Percentiles rank a stretch among this genome's conserved stretches.
These are phyloP conservation scores for Populus hybrid DNA, from an alignment of 441 rosid species.

Conservation along the genomic window DNA sequence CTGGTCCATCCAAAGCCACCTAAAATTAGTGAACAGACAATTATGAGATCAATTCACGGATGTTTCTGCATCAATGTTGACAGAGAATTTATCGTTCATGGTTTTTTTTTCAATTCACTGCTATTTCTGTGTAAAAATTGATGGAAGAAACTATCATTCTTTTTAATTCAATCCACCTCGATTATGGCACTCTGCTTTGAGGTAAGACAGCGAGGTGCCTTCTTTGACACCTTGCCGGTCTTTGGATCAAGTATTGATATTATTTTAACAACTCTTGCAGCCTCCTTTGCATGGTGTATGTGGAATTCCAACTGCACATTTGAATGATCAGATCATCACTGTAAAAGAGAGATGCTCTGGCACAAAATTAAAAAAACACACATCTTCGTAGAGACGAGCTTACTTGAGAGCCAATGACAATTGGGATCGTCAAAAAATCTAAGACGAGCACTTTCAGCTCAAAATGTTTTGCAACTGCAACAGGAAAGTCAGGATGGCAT, in stretches of 20 bases:
- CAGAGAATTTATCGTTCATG: too few species aligned
- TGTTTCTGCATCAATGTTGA: too few species aligned
- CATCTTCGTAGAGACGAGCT: neutral
- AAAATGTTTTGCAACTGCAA: slow-evolving; percentile 62
- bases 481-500: slow-evolving; percentile 90
- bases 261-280: slow-evolving; percentile 65
- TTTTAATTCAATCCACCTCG: slow-evolving; percentile 53
- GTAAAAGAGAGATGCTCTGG: neutral
- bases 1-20: slow-evolving; percentile 60
- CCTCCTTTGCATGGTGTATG: slow-evolving; percentile 84
- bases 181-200: slow-evolving; percentile 81
- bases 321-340: slow-evolving; percentile 16
- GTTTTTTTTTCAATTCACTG: neutral
- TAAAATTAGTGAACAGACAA: slow-evolving; percentile 25
- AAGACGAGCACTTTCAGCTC: slow-evolving; percentile 74
- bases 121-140: neutral
- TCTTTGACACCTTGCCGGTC: slow-evolving; percentile 81
- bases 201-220: slow-evolving; percentile 70
- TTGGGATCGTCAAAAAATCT: slow-evolving; percentile 71
- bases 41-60: neutral
- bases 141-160: neutral
- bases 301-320: slow-evolving; percentile 83
- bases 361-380: neutral
- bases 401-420: slow-evolving; percentile 92
- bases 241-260: slow-evolving; percentile 74